Percentiles rank a stretch among this genome's conserved stretches.
These are phyloP conservation scores for Phytophthora megakarya DNA, from an alignment of 352 stramenopile species.

Conservation along the genomic window DNA sequence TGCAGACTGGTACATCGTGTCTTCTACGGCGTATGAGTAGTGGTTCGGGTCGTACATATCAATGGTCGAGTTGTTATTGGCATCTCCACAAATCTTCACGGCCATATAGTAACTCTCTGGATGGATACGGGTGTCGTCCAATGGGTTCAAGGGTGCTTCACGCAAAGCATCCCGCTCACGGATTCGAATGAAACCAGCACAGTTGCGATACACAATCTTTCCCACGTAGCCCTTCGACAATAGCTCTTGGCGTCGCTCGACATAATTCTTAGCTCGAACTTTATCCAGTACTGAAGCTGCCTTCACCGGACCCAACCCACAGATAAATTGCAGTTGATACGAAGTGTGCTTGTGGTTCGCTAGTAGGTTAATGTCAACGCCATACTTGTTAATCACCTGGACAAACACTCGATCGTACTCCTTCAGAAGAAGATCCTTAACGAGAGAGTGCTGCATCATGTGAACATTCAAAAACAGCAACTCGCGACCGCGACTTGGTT, in stretches of 20 bases:
- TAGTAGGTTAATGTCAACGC: slow-evolving; percentile 89
- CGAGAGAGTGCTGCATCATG: slow-evolving; percentile 85
- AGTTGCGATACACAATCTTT: slow-evolving; percentile 90
- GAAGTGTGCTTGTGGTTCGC: slow-evolving; percentile 89
- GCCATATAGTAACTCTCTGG: slow-evolving; percentile 93
- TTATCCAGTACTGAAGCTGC: slow-evolving; percentile 81
- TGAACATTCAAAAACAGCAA: slow-evolving; percentile 88
- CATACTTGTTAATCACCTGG: slow-evolving; percentile 87
- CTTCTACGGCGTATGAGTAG: slow-evolving; percentile 90
- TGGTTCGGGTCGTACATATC: slow-evolving; percentile 92
- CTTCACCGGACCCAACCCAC: slow-evolving; percentile 83
- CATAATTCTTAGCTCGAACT: slow-evolving; percentile 82
- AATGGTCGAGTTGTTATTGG: slow-evolving; percentile 92
- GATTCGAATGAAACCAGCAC: slow-evolving; percentile 86
- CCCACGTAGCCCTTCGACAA: slow-evolving; percentile 84
- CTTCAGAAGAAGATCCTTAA: slow-evolving; percentile 83
- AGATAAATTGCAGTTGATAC: slow-evolving; percentile 90
- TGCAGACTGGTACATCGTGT: slow-evolving; percentile 91
- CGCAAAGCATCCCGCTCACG: slow-evolving; percentile 85
- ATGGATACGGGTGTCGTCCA: slow-evolving; percentile 90
- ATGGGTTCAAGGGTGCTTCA: slow-evolving; percentile 81
- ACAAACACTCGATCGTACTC: slow-evolving; percentile 89
- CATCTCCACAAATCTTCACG: slow-evolving; percentile 90
- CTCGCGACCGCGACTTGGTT: slow-evolving; percentile 78
- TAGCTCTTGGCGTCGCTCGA: slow-evolving; percentile 86